Evolutionary conservation across 2,329 filamentous ascomycete species (phyloP), one percentile per base, ranked within the genome.

Genomic region (Clonostachys rosea): DNA sequence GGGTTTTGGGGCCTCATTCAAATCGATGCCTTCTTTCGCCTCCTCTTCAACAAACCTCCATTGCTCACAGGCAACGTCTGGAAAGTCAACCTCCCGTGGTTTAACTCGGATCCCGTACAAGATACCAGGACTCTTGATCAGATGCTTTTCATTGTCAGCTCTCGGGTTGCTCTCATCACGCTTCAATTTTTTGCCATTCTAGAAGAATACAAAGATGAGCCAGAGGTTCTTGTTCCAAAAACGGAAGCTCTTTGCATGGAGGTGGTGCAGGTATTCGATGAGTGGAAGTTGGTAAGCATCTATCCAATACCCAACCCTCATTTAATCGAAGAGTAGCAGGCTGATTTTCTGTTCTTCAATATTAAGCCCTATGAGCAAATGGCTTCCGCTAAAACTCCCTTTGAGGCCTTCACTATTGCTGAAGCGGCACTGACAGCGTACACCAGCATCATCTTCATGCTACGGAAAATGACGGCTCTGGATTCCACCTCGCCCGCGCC

Each of bases 1-100:
- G 58, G 56, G 0, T 62, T 63, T 30, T 64, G 62, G 62, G 59
- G 63, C n/a, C 54, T 64, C 4, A 56, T 64, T 2, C 60, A 64
- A 24, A 53, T 61, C 13, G 62, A 64, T 20, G 53, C 61, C 13
- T 64, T 60, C 44, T 63, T 58, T 46, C 54, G 62, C 1, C 56
- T 64, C 1, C 46, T 64, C 1, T 53, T 60, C 44, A 59, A 64
- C 24, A 62, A 56, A 4, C 61, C 62, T 9, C 59, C 61, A 0
- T 51, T 50, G 2, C 54, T 64, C 5, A 57, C 59, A 0, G 52
- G 55, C 37, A 56, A 58, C 33, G 48, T 52, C 0, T 64, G 62
- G 62, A 57, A 56, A 30, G 61, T 64, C 43, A 64, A 64, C 35
- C 36, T 64, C 6, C 62, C 62, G 1, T 64, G 60, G 61, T 47